A percentile compares a stretch with the other conserved stretches of the same genome.
These are phyloP conservation scores for Xerocomus minutiporus DNA, from an alignment of 1,284 basidiomycete species.

Conservation along the genomic window DNA sequence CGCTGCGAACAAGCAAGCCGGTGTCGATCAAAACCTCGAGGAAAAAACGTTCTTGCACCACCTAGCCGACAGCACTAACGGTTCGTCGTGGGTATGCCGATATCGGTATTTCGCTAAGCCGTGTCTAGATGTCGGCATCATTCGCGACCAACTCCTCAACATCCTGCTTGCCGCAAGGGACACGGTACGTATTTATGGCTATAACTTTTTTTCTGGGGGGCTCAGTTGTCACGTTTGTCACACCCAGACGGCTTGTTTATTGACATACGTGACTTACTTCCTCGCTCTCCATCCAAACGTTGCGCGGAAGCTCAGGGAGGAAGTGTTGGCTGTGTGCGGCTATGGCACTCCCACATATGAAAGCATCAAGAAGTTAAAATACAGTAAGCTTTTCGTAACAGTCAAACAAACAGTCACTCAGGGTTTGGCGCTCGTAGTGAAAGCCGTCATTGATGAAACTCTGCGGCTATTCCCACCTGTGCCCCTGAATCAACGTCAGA, in stretches of 20 bases:
- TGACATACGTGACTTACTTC: slow-evolving; percentile 64
- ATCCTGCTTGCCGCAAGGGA: slow-evolving; percentile 69
- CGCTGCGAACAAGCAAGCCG: slow-evolving; percentile 36
- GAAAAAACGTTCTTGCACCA: slow-evolving; percentile 66
- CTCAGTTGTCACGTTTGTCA: not conserved
- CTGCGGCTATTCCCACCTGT: slow-evolving; percentile 71
- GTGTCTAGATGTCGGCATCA: slow-evolving; percentile 46
- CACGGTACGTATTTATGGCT: slow-evolving; percentile 45
- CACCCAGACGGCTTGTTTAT: slow-evolving; percentile 52
- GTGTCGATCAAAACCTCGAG: slow-evolving; percentile 37
- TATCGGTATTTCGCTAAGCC: slow-evolving; percentile 5
- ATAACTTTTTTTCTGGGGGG: not conserved
- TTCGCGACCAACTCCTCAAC: slow-evolving; percentile 69
- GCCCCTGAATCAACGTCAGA: slow-evolving; percentile 61
- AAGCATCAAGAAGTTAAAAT: slow-evolving; percentile 53
- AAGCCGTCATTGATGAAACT: slow-evolving; percentile 69
- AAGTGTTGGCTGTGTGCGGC: slow-evolving; percentile 55
- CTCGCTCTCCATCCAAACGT: slow-evolving; percentile 59
- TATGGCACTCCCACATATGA: slow-evolving; percentile 48
- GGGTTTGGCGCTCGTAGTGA: slow-evolving; percentile 40
- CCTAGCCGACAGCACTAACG: slow-evolving; percentile 59
- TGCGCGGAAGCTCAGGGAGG: slow-evolving; percentile 49
- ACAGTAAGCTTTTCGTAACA: slow-evolving; percentile 43
- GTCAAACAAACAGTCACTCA: slow-evolving; percentile 5
- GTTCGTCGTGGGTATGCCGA: slow-evolving; percentile 31